These are phyloP conservation scores for Candida quercuum DNA, from an alignment of 805 yeast genomes.

Conservation along the genomic window DNA sequence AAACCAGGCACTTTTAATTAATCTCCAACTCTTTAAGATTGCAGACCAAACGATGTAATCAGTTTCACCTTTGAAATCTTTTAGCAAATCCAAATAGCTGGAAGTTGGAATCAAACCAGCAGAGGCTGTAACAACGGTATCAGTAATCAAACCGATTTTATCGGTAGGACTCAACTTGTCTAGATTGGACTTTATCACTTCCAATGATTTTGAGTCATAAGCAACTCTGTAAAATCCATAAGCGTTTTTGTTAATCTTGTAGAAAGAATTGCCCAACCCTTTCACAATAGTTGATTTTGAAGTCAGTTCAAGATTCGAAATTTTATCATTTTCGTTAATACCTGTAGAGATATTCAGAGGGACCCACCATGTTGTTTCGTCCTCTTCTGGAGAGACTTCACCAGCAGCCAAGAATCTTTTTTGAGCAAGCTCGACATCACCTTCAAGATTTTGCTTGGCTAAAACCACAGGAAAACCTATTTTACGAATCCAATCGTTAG, in stretches of 20 bases:
- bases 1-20: constrained; percentile 45
- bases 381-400: constrained; percentile 69
- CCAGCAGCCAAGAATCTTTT: constrained; percentile 70
- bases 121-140: constrained; percentile 59
- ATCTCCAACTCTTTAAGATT: constrained; percentile 39
- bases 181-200: constrained; percentile 51
- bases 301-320: constrained; percentile 48
- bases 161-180: constrained; percentile 62
- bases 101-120: constrained; percentile 64
- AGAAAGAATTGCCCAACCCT: constrained; percentile 41
- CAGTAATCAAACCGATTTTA: constrained; percentile 71
- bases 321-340: constrained; percentile 44
- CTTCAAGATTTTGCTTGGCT: constrained; percentile 46
- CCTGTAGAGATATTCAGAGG: constrained; percentile 42
- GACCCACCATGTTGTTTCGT: constrained; percentile 59
- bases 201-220: constrained; percentile 59
- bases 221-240: constrained; percentile 74
- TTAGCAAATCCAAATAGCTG: constrained; percentile 51
- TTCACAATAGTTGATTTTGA: constrained; percentile 39
- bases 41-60: constrained; percentile 65
- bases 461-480: constrained; percentile 72
- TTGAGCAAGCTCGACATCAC: constrained; percentile 54
- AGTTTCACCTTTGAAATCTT: constrained; percentile 50
- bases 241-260: constrained; percentile 66
- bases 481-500: constrained; percentile 75